phyloP scores from a whole-genome alignment of 345 rosid species.

The Pugionium dolabratum region DNA sequence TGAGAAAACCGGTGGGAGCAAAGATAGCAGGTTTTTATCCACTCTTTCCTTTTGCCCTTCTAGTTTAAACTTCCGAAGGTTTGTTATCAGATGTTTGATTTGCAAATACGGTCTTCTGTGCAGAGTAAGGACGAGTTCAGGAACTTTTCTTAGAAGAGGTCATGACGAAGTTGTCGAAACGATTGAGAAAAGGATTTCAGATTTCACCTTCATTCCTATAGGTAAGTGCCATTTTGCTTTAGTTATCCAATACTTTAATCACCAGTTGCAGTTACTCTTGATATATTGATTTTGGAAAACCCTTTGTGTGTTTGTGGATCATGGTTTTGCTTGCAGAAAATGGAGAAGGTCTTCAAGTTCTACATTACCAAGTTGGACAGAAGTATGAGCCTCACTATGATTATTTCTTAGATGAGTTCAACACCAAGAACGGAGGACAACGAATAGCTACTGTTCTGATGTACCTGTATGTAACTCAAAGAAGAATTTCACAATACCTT shows the following conservation, averaged over 20 bases:
- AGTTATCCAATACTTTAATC: background rate
- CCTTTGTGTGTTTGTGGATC: constrained; percentile 3
- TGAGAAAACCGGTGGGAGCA: constrained; percentile 81
- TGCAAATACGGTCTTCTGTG: background rate
- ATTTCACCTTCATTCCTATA: constrained; percentile 84
- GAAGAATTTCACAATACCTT: background rate
- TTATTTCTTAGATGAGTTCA: constrained; percentile 85
- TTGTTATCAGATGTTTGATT: constrained; percentile 1
- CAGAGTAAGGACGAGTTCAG: constrained; percentile 97
- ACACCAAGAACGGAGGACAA: constrained; percentile 91
- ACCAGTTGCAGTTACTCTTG: background rate
- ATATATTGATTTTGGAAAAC: background rate
- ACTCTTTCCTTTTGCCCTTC: constrained; percentile 6
- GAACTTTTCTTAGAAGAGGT: constrained; percentile 81
- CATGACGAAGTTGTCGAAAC: constrained; percentile 65
- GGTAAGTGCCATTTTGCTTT: constrained; percentile 49
- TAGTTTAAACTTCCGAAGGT: background rate
- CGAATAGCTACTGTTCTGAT: constrained; percentile 93
- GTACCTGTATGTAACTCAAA: constrained; percentile 77
- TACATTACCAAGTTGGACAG: constrained; percentile 96
- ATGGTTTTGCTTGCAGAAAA: constrained; percentile 50
- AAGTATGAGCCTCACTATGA: constrained; percentile 96
- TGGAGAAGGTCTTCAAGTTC: constrained; percentile 96
- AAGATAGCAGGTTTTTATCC: constrained; percentile 69
- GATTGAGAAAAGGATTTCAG: constrained; percentile 86